These are phyloP conservation scores for Anethum foeniculum DNA, from an alignment of 140 eudicot species.

Conservation along the genomic window DNA sequence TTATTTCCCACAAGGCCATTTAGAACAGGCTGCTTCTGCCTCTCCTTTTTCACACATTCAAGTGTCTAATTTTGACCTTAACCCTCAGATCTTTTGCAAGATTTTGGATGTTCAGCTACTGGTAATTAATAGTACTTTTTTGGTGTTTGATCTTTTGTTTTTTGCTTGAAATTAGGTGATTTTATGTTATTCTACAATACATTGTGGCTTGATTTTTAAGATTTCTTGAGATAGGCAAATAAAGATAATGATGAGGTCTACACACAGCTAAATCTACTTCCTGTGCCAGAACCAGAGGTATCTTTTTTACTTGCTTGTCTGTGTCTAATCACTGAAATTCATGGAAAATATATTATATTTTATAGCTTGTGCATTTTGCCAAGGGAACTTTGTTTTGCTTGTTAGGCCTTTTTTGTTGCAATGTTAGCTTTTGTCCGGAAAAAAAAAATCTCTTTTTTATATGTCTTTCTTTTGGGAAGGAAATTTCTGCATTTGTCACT, in stretches of 20 bases:
- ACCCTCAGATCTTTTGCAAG: constrained; percentile 9
- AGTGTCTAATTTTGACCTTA: constrained; percentile 5
- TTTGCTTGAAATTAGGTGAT: background rate
- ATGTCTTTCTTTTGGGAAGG: background rate
- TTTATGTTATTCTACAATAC: background rate
- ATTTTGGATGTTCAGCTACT: constrained; percentile 9
- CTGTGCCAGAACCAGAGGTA: constrained; percentile 10
- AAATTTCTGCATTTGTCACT: background rate
- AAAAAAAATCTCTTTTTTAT: background rate
- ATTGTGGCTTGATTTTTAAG: background rate
- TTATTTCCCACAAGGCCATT: constrained; percentile 5
- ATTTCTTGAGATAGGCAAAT: constrained; percentile 1
- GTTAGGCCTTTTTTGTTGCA: background rate
- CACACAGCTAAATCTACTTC: background rate
- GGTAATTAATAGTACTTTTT: background rate
- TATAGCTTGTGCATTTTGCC: background rate
- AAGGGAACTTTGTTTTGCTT: background rate
- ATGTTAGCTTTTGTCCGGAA: background rate
- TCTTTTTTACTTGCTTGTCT: constrained; percentile 1
- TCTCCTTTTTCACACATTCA: background rate
- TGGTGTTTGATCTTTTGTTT: background rate
- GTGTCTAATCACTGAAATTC: background rate
- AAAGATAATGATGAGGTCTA: constrained; percentile 8
- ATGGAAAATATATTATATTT: background rate
- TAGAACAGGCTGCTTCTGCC: constrained; percentile 6